Conservation (phyloP, 768 basidiomycete genomes). For the Austroboletus festivus region DNA sequence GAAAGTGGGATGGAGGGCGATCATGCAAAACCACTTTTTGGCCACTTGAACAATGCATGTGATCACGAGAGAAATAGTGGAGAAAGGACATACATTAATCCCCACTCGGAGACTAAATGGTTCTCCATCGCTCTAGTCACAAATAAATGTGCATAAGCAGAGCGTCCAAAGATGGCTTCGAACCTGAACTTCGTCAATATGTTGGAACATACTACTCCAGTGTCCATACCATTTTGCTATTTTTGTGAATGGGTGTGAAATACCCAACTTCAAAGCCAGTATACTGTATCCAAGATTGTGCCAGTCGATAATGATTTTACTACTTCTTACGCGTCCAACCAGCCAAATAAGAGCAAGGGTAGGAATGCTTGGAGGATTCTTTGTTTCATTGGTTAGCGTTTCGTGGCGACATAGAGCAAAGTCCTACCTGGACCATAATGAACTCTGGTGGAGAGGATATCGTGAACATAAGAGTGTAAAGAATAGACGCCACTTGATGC, state of each 20-base stretch:
- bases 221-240: conserved; percentile 67
- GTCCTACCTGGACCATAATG: conserved; percentile 83
- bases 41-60: conserved; percentile 53
- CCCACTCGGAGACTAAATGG: conserved; percentile 67
- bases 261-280: conserved; percentile 77
- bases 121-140: conserved; percentile 88
- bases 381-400: conserved; percentile 8
- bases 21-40: conserved; percentile 80
- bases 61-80: background rate
- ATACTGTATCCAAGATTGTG: conserved; percentile 97
- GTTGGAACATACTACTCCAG: background rate
- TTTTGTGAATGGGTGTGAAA: conserved; percentile 62
- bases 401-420: background rate
- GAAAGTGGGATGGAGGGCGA: conserved; percentile 85
- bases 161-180: conserved; percentile 74
- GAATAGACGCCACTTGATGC: conserved; percentile 62
- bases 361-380: conserved; percentile 98
- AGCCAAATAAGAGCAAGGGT: conserved; percentile 85
- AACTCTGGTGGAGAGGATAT: conserved; percentile 73
- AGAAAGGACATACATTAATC: conserved; percentile 57
- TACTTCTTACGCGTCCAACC: conserved; percentile 61
- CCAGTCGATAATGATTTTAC: conserved; percentile 96
- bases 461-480: conserved; percentile 56
- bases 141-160: conserved; percentile 87
- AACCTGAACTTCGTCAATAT: conserved; percentile 52